Evolutionary conservation across 2,329 filamentous ascomycete species (phyloP).

Genomic region (Herpotrichia juniperi): DNA sequence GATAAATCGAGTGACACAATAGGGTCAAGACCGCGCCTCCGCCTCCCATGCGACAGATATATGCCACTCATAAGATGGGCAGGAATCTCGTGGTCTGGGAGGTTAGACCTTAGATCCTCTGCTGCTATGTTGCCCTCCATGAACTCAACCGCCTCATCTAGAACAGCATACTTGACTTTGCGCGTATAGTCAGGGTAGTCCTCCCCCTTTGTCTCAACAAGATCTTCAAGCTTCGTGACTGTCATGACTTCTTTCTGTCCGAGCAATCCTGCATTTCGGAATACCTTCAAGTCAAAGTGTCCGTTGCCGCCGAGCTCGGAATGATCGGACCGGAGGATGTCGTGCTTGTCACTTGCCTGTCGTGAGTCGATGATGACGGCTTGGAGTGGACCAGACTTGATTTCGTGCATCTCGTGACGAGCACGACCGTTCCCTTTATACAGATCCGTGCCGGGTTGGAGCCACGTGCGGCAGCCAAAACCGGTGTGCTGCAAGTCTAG

Average conservation of each 20-base stretch:
- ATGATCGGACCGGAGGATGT: slow-evolving; percentile 2
- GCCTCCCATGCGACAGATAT: slow-evolving; percentile 5
- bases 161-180: slow-evolving; percentile 6
- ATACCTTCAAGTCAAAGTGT: slow-evolving; percentile 11
- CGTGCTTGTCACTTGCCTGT: slow-evolving; percentile 12
- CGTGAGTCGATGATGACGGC: slow-evolving; percentile 6
- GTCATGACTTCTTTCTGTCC: slow-evolving; percentile 3
- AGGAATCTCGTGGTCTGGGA: slow-evolving; percentile 7
- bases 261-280: slow-evolving; percentile 8
- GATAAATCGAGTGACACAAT: no score
- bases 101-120: slow-evolving; percentile 1
- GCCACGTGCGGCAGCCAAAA: slow-evolving; percentile 7
- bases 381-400: slow-evolving; percentile 9
- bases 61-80: slow-evolving; percentile 3
- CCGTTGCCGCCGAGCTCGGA: slow-evolving; percentile 10
- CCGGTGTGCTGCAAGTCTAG: slow-evolving; percentile 12
- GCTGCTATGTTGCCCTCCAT: background rate
- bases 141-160: slow-evolving; percentile 5
- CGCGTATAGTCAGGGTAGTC: background rate
- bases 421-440: slow-evolving; percentile 9
- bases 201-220: slow-evolving; percentile 2
- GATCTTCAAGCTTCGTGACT: background rate
- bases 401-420: slow-evolving; percentile 8
- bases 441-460: slow-evolving; percentile 1
- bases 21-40: background rate